Base-by-base conservation (phyloP, 2,329 filamentous ascomycete genomes). In the Cercospora sp. region DNA sequence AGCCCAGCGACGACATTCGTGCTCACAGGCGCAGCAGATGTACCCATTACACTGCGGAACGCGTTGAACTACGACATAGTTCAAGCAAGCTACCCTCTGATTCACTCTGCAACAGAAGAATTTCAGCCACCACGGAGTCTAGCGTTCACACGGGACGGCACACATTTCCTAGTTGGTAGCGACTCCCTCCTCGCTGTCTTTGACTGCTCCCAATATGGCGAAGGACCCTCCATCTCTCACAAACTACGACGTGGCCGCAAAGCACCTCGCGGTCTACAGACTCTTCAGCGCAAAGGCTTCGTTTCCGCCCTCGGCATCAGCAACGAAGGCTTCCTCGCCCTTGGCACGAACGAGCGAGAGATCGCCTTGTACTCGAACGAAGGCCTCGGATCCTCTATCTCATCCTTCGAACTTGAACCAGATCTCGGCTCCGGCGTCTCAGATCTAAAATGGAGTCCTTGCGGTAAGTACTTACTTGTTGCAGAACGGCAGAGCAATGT, bases 381-480 rank as follows among this genome's bases (percentile, higher is more conserved):
- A 68, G 83, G 85, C 3, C 75, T 77, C 23, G 86, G 85, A 2
- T 79, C 83, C 28, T 81, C 81, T 33, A 75, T 86, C 9, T 84
- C 84, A 0, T 81, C 83, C 1, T 88, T 89, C 69, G 66, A 68
- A 9, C 53, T 72, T 3, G 53, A 72, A 36, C 10, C 57, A 42
- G 30, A 59, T 79, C 77, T 78, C 16, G 87, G 87, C 2, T 79
- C 77, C 0, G 88, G 88, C 4, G 78, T 90, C 20, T 86, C 84
- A 1, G 81, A 85, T 60, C 75, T 89, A 13, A 76, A 81, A 16
- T 90, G 87, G 87, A 87, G 84, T 63, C 82, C 83, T 0, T 85
- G 84, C 75, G 86, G 85, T 1, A 81, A 79, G 53, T 90, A 89
- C 73, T 75, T 90, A 5, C 86, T 87, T 70, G 82, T 88, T 18